Base-by-base conservation (phyloP, 2,329 filamentous ascomycete species). In the Magnaporthales sp. region DNA sequence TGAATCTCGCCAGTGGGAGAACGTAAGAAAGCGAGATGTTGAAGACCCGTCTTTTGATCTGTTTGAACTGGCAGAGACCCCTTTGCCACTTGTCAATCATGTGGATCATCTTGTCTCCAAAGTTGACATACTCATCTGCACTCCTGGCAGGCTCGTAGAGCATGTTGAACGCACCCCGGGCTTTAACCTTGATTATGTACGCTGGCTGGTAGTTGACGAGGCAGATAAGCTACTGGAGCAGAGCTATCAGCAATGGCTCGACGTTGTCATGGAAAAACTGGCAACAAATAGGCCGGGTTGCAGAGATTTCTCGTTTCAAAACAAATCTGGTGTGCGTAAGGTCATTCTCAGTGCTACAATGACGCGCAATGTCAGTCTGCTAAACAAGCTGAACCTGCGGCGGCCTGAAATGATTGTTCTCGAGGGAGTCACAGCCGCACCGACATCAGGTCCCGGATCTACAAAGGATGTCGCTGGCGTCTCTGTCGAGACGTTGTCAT, bases 151-250 rank as follows among this genome's bases (percentile, higher is more conserved):
- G 69, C 84, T 98, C 0, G 92, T 98, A 4, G 94, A 98, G 72
- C 94, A 98, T 76, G 84, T 97, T 64, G 89, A 90, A 69, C 88
- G 89, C 68, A 98, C 94, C 0, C 86, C 87, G 3, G 93, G 92
- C 0, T 97, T 98, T 75, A 86, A 83, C 0, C 81, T 98, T 26
- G 86, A 90, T 67, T 84, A 91, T 74, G 81, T 97, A 4, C 86
- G 91, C 68, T 98, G 93, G 93, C 82, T 98, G 0, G 86, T 97
- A 2, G 90, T 97, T 62, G 94, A 98, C 72, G 94, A 98, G 78
- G 95, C 94, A 11, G 94, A 98, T 76, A 92, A 95, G 74, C 81
- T 98, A 13, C 84, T 98, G 6, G 90, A 93, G 60, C 92, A 98
- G 75, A 93, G 91, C 73, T 97, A 95, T 76, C 93, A 97, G 75